Evolutionary conservation across 768 basidiomycete species (phyloP).

Genomic region (Trametes villosa): DNA sequence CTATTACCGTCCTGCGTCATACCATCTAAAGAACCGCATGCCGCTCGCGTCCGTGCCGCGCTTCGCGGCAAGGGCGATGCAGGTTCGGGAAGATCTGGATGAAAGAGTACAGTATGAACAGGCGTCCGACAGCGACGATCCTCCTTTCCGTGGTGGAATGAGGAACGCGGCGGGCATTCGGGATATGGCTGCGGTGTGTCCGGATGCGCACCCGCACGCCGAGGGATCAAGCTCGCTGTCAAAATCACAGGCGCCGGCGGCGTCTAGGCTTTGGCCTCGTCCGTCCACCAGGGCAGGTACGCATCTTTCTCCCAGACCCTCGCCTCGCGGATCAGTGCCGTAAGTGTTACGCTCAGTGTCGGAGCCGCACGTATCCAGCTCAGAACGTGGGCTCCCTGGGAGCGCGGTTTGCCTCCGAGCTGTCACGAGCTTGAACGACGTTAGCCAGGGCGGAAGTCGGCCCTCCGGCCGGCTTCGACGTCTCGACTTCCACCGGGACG

Average conservation of each 20-base stretch:
- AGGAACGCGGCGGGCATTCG: not conserved
- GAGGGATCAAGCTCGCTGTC: not conserved
- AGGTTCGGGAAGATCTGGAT: not conserved
- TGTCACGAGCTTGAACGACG: not conserved
- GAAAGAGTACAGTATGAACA: not conserved
- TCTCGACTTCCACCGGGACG: conserved; percentile 6
- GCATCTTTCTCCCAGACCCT: not conserved
- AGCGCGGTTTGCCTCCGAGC: not conserved
- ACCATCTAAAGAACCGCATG: no score
- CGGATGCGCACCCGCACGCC: not conserved
- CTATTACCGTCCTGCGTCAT: not conserved
- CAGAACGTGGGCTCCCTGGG: not conserved
- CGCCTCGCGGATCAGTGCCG: not conserved
- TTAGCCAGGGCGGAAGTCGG: not conserved
- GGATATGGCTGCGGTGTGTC: not conserved
- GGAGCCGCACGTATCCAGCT: not conserved
- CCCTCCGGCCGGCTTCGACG: conserved; percentile 7
- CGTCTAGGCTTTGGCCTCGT: not conserved
- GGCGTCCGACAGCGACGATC: not conserved
- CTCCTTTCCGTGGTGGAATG: not conserved
- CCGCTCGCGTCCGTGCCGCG: not conserved
- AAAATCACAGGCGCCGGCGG: not conserved
- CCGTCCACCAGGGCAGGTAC: not conserved
- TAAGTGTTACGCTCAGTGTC: not conserved
- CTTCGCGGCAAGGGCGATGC: not conserved